A percentile compares a stretch with the other conserved stretches of the same genome.
phyloP scores from a whole-genome alignment of 768 basidiomycete genomes.

The Panellus pusillus region DNA sequence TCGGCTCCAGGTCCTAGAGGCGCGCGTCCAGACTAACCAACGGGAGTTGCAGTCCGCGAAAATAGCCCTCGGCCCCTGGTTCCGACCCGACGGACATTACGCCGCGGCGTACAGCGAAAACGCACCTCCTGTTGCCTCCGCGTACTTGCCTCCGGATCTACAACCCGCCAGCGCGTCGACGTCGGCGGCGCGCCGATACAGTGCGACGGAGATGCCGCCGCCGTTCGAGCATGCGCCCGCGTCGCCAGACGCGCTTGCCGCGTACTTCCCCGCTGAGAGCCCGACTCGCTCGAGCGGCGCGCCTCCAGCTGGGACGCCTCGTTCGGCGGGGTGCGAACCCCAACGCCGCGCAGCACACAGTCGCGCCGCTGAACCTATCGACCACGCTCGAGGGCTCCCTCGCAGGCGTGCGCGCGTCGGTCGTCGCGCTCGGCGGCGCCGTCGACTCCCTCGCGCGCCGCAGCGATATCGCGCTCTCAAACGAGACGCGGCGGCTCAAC shows the following conservation, averaged over 20 bases:
- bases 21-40: constrained; percentile 46
- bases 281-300: constrained; percentile 12
- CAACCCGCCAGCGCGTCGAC: constrained; percentile 27
- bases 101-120: constrained; percentile 14
- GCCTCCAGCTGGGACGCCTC: constrained; percentile 20
- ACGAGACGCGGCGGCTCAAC: constrained; percentile 68
- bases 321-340: constrained; percentile 7
- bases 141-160: constrained; percentile 25
- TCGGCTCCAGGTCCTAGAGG: constrained; percentile 60
- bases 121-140: constrained; percentile 5
- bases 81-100: constrained; percentile 35
- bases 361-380: constrained; percentile 64
- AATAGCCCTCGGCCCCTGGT: constrained; percentile 69
- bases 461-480: constrained; percentile 64
- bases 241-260: constrained; percentile 26
- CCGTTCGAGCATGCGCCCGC: constrained; percentile 4
- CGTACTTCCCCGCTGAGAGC: constrained; percentile 35
- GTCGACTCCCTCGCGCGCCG: constrained; percentile 62
- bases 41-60: constrained; percentile 59
- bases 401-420: constrained; percentile 54
- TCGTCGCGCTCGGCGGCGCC: constrained; percentile 58
- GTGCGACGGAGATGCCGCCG: constrained; percentile 28
- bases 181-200: constrained; percentile 41
- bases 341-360: constrained; percentile 33
- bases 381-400: constrained; percentile 67